Evolutionary conservation across 2,329 filamentous ascomycete species (phyloP).

Genomic region (Blastomyces gilchristii): DNA sequence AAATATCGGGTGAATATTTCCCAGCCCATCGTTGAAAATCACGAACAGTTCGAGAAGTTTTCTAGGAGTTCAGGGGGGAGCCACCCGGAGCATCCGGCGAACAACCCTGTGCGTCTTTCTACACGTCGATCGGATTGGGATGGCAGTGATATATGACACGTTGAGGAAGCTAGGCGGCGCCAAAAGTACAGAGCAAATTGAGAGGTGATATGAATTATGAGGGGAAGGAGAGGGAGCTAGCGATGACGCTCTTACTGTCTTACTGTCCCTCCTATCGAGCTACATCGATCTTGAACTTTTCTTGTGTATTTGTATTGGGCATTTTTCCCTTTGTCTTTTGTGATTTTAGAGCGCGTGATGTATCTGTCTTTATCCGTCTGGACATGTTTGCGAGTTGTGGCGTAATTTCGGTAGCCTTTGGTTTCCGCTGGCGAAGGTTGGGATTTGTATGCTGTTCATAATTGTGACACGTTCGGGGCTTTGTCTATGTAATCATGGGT

Average conservation of each 20-base stretch:
- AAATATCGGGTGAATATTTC: constrained; percentile 44
- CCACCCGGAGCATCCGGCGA: constrained; percentile 40
- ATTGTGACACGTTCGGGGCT: neutral
- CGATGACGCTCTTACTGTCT: neutral
- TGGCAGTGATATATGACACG: neutral
- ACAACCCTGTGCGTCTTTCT: constrained; percentile 42
- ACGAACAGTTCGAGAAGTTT: constrained; percentile 42
- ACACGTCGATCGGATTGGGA: constrained; percentile 26
- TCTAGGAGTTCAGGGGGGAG: constrained; percentile 6
- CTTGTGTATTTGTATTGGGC: neutral
- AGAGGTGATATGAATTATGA: neutral
- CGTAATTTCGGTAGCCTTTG: neutral
- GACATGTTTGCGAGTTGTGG: neutral
- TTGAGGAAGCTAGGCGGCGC: neutral
- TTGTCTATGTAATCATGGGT: neutral
- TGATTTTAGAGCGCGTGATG: neutral
- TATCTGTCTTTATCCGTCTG: neutral
- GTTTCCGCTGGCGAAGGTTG: neutral
- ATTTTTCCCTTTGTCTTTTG: neutral
- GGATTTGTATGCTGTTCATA: too few relatives aligned
- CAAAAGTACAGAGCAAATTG: neutral
- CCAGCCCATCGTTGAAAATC: constrained; percentile 41
- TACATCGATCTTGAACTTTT: neutral
- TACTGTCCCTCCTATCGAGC: neutral
- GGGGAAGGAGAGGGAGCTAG: too few relatives aligned